Percentiles rank a stretch among this genome's conserved stretches.
These are phyloP conservation scores for Hyphopichia buzzinii DNA, from an alignment of 1,139 yeast species.

Conservation along the genomic window DNA sequence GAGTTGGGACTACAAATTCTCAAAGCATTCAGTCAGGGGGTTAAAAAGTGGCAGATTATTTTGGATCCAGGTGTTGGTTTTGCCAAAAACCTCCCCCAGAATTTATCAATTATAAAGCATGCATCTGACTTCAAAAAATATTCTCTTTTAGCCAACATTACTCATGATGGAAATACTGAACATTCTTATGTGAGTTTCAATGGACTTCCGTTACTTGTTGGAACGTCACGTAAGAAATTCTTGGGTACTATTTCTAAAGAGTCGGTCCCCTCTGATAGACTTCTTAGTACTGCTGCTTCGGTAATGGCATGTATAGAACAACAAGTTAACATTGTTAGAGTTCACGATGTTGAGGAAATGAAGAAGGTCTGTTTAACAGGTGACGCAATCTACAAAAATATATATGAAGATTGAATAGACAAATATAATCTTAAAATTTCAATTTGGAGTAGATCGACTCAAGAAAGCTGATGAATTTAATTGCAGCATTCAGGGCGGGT, in stretches of 20 bases:
- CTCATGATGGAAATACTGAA: conserved; percentile 17
- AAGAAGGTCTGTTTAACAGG: conserved; percentile 64
- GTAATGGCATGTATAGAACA: conserved; percentile 72
- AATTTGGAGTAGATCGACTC: too few species aligned
- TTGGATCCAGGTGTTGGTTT: conserved; percentile 96
- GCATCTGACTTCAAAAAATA: conserved; percentile 57
- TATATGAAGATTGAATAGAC: conserved; percentile 9
- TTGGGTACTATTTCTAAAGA: conserved; percentile 67
- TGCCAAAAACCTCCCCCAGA: conserved; percentile 73
- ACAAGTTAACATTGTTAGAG: conserved; percentile 79
- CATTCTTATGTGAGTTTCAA: conserved; percentile 40
- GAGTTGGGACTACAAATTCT: conserved; percentile 61
- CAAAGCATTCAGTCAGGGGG: conserved; percentile 61
- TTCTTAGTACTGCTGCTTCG: conserved; percentile 74
- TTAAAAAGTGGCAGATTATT: conserved; percentile 85
- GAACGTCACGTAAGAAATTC: conserved; percentile 86
- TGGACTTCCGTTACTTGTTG: conserved; percentile 68
- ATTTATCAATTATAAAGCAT: conserved; percentile 60
- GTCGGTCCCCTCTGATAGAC: conserved; percentile 54
- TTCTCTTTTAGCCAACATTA: conserved; percentile 26
- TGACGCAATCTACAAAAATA: conserved; percentile 68
- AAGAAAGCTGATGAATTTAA: too few species aligned
- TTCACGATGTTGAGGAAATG: conserved; percentile 77
- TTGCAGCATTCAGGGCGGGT: too few species aligned
- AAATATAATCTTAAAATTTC: neutral